A percentile compares a stretch with the other conserved stretches of the same genome.
Conservation (phyloP, 148 eudicot species). For the Spergularia marina region DNA sequence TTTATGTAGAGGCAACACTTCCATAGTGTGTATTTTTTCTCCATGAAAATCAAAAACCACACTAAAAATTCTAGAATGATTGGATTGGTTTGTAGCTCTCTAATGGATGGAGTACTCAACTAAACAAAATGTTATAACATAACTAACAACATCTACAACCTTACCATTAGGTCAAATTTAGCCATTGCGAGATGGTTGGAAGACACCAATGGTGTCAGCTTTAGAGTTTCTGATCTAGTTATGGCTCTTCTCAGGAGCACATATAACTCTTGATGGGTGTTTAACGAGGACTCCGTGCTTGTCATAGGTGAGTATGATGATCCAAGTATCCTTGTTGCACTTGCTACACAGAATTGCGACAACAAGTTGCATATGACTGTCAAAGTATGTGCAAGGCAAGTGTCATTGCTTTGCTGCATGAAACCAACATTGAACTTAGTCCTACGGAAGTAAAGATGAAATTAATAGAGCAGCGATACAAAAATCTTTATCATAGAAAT, state of each 20-base stretch:
- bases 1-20: neutral
- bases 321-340: constrained; percentile 69
- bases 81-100: neutral
- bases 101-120: neutral
- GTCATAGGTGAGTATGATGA: constrained; percentile 70
- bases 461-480: neutral
- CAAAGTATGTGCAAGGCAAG: constrained; percentile 89
- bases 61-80: neutral
- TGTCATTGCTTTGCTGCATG: constrained; percentile 82
- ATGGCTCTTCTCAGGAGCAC: constrained; percentile 78
- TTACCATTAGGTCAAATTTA: constrained; percentile 77
- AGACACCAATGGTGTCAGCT: constrained; percentile 67
- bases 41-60: neutral
- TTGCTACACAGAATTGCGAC: constrained; percentile 75
- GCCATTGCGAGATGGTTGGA: constrained; percentile 84
- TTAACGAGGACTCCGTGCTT: constrained; percentile 57
- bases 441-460: neutral
- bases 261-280: constrained; percentile 80
- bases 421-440: constrained; percentile 16
- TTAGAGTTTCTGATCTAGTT: constrained; percentile 75
- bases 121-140: neutral
- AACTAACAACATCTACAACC: constrained; percentile 5
- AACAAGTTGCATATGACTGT: constrained; percentile 80
- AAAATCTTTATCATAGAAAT: neutral
- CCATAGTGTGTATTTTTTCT: neutral